Percentiles rank a stretch among this genome's conserved stretches.
phyloP scores from a whole-genome alignment of 768 basidiomycete species.

The Mycena leptocephala region DNA sequence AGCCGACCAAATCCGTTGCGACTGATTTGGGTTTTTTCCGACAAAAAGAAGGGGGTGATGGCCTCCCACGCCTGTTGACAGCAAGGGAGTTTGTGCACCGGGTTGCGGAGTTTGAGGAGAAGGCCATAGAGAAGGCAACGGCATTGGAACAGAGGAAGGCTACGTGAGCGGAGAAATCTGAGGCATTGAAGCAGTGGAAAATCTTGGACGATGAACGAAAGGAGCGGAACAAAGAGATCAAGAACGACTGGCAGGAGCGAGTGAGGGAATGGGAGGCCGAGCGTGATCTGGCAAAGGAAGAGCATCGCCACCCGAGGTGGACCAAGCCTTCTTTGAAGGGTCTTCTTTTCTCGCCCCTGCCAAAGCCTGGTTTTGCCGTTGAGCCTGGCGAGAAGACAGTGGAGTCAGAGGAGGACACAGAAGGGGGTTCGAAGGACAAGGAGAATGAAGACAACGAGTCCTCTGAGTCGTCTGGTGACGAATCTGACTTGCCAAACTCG shows the following conservation, averaged over 20 bases:
- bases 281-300: background rate
- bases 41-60: slow-evolving; percentile 39
- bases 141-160: slow-evolving; percentile 30
- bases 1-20: too few relatives aligned
- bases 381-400: background rate
- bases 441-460: background rate
- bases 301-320: slow-evolving; percentile 15
- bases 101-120: slow-evolving; percentile 22
- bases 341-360: slow-evolving; percentile 10
- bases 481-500: background rate
- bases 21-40: too few relatives aligned
- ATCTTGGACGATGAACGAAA: slow-evolving; percentile 30
- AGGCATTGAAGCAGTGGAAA: slow-evolving; percentile 39
- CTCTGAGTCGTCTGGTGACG: background rate
- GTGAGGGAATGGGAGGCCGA: slow-evolving; percentile 30
- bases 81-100: slow-evolving; percentile 38
- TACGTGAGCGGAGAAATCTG: slow-evolving; percentile 18
- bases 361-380: slow-evolving; percentile 4
- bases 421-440: background rate
- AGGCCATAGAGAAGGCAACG: slow-evolving; percentile 17
- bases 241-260: background rate
- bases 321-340: background rate
- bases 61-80: slow-evolving; percentile 41
- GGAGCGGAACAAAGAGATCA: slow-evolving; percentile 19
- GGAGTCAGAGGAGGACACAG: background rate